Conservation (phyloP, 192 early-diverging fungal species). For the Umbelopsis isabellina region DNA sequence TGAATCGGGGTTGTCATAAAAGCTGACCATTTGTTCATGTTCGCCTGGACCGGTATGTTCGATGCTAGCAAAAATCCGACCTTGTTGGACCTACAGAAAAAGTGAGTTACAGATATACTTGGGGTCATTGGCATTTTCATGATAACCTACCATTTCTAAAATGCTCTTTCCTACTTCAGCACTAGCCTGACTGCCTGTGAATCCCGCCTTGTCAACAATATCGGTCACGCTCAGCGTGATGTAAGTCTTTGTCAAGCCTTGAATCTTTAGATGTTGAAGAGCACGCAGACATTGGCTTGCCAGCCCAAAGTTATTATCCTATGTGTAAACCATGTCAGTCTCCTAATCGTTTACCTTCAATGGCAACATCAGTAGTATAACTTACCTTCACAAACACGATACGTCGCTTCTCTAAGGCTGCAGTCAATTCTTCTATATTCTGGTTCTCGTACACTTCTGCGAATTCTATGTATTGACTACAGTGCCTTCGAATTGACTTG, state of each 20-base stretch:
- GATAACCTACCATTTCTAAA: constrained; percentile 58
- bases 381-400: constrained; percentile 41
- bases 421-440: constrained; percentile 43
- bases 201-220: constrained; percentile 63
- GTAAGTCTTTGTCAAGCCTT: constrained; percentile 77
- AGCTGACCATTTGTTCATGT: constrained; percentile 67
- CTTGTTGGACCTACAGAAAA: constrained; percentile 48
- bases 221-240: constrained; percentile 72
- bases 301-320: constrained; percentile 70
- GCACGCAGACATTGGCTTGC: constrained; percentile 52
- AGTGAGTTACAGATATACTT: background rate
- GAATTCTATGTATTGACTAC: constrained; percentile 59
- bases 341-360: background rate
- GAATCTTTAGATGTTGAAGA: constrained; percentile 62
- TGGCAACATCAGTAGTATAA: background rate
- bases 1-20: constrained; percentile 60
- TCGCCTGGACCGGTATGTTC: constrained; percentile 45
- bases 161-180: constrained; percentile 58
- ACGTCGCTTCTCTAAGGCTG: constrained; percentile 45
- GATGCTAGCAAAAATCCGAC: constrained; percentile 55
- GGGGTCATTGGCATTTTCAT: background rate
- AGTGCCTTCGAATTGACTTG: constrained; percentile 44
- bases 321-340: constrained; percentile 27
- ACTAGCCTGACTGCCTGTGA: constrained; percentile 38
- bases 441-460: constrained; percentile 60